phyloP scores from a whole-genome alignment of 2,329 filamentous ascomycete genomes.

The Delphinella strobiligena region DNA sequence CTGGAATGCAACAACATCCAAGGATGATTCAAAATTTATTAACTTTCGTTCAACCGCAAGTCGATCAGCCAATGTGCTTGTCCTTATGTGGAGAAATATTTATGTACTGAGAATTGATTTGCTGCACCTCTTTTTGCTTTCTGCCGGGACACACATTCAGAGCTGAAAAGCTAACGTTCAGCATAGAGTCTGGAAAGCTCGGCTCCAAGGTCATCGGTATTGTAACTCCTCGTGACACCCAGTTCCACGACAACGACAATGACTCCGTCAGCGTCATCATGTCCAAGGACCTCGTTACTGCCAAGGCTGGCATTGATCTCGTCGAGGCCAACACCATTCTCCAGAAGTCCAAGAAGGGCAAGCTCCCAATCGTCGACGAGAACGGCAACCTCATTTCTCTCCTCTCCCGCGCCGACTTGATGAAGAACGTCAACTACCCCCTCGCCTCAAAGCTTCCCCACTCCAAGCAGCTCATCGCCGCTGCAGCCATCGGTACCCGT shows the following conservation, averaged over 20 bases:
- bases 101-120: slow-evolving; percentile 10
- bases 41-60: slow-evolving; percentile 99
- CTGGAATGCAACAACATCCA: slow-evolving; percentile 25
- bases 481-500: slow-evolving; percentile 88
- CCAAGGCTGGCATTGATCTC: slow-evolving; percentile 68
- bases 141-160: background rate
- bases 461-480: slow-evolving; percentile 94
- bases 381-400: slow-evolving; percentile 55
- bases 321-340: slow-evolving; percentile 86
- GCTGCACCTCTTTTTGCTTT: background rate
- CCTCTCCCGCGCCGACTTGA: slow-evolving; percentile 88
- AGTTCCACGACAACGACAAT: slow-evolving; percentile 71
- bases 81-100: slow-evolving; percentile 19
- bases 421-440: slow-evolving; percentile 97
- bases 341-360: slow-evolving; percentile 89
- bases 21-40: slow-evolving; percentile 73
- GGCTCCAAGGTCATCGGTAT: slow-evolving; percentile 95
- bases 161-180: slow-evolving; percentile 4
- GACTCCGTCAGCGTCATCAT: slow-evolving; percentile 79
- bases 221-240: slow-evolving; percentile 93
- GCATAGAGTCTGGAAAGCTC: slow-evolving; percentile 74
- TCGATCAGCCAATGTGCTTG: slow-evolving; percentile 40
- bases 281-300: slow-evolving; percentile 89
- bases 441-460: slow-evolving; percentile 90
- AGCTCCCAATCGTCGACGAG: slow-evolving; percentile 39